These are phyloP conservation scores for Penicillium psychrofluorescens DNA, from an alignment of 495 filamentous ascomycete species.

Conservation along the genomic window DNA sequence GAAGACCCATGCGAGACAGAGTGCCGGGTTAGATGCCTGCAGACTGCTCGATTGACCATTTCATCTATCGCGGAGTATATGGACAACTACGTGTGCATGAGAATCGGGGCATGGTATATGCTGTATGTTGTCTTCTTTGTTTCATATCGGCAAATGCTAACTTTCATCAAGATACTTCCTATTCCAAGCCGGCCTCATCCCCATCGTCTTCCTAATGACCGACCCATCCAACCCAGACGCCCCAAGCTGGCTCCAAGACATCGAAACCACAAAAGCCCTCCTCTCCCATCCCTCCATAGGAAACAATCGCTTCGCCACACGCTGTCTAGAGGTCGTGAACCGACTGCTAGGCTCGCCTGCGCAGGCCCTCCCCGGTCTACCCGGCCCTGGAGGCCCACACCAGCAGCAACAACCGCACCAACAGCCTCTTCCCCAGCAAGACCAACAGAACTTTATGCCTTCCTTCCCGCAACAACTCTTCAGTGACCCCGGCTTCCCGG, in stretches of 20 bases:
- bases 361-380: background rate
- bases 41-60: constrained; percentile 37
- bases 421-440: constrained; percentile 3
- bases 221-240: constrained; percentile 38
- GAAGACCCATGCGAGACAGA: constrained; percentile 38
- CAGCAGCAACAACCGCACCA: constrained; percentile 8
- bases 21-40: constrained; percentile 35
- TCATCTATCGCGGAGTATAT: constrained; percentile 38
- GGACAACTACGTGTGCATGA: constrained; percentile 32
- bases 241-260: constrained; percentile 37
- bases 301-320: constrained; percentile 35
- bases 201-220: constrained; percentile 43
- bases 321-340: constrained; percentile 38
- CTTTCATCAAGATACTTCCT: constrained; percentile 38
- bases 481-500: constrained; percentile 27
- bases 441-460: constrained; percentile 26
- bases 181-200: constrained; percentile 47
- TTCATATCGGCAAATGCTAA: background rate
- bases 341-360: constrained; percentile 32
- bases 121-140: constrained; percentile 24
- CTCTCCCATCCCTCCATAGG: constrained; percentile 34
- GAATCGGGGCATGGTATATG: constrained; percentile 45
- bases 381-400: background rate
- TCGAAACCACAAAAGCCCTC: constrained; percentile 40
- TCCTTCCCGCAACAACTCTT: constrained; percentile 34